Evolutionary conservation across 352 stramenopile genomes (phyloP).

Genomic region (Detonula confervacea): DNA sequence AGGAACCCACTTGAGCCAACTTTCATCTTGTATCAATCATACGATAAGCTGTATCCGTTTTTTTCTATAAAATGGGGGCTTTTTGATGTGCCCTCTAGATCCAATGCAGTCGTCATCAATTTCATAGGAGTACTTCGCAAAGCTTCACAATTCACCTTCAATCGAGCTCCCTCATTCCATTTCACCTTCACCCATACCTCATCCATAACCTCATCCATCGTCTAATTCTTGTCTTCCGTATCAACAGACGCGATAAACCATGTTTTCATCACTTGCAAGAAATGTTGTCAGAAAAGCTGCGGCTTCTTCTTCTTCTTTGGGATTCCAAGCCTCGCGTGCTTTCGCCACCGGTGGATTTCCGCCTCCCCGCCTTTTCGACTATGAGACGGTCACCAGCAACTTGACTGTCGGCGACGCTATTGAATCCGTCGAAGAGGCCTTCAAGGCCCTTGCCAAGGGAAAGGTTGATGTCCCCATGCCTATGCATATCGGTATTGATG

Average conservation of each 20-base stretch:
- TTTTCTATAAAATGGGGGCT: too few relatives aligned
- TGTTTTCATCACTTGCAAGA: slow-evolving; percentile 52
- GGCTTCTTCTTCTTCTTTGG: neutral
- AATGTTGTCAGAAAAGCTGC: slow-evolving; percentile 28
- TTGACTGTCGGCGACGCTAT: slow-evolving; percentile 84
- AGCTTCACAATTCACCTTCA: too few relatives aligned
- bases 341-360: slow-evolving; percentile 67
- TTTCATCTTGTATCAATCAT: too few relatives aligned
- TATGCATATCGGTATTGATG: slow-evolving; percentile 88
- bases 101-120: too few relatives aligned
- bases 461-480: slow-evolving; percentile 88
- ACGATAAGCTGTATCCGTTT: too few relatives aligned
- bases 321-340: slow-evolving; percentile 20
- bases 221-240: neutral
- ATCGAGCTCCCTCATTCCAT: too few relatives aligned
- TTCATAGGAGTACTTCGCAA: too few relatives aligned
- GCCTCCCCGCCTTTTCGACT: slow-evolving; percentile 85
- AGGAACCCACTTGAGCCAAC: too few relatives aligned
- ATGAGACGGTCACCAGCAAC: slow-evolving; percentile 84
- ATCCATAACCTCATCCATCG: neutral
- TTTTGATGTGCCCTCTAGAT: too few relatives aligned
- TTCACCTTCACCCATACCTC: too few relatives aligned
- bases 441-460: slow-evolving; percentile 81
- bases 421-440: slow-evolving; percentile 83
- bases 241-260: slow-evolving; percentile 13